phyloP scores from a whole-genome alignment of 352 stramenopile species.

The Saprolegnia diclina region DNA sequence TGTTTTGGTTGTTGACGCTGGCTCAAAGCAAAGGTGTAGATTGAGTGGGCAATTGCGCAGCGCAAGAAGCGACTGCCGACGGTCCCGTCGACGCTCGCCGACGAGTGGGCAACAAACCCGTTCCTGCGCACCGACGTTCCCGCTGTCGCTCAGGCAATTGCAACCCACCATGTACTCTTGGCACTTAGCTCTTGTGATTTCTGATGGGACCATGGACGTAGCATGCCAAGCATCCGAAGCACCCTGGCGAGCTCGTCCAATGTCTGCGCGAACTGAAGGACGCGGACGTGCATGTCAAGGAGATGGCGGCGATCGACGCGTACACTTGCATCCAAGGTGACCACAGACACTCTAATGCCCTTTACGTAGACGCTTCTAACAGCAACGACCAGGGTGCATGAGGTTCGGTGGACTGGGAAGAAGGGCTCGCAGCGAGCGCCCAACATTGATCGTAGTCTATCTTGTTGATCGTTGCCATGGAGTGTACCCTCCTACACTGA shows the following conservation, averaged over 20 bases:
- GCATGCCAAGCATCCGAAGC: constrained; percentile 2
- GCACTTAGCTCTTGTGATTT: background rate
- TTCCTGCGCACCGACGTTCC: constrained; percentile 64
- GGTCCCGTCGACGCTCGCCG: constrained; percentile 76
- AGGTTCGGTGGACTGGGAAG: no score
- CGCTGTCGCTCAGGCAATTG: constrained; percentile 29
- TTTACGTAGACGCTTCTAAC: no score
- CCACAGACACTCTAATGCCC: no score
- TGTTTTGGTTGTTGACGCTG: background rate
- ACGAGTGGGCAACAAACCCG: constrained; percentile 66
- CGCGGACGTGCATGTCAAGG: background rate
- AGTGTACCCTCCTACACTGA: no score
- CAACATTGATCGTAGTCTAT: no score
- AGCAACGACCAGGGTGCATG: no score
- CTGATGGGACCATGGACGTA: background rate
- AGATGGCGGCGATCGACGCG: background rate
- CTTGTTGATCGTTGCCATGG: no score
- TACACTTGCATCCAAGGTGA: no score
- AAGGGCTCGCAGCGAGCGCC: no score
- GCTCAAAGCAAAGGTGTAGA: background rate
- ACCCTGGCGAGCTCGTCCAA: background rate
- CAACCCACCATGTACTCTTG: background rate
- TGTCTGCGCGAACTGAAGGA: constrained; percentile 15
- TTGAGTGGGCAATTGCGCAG: constrained; percentile 34
- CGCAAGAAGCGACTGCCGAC: constrained; percentile 48